These are phyloP conservation scores for Botrytis fabae DNA, from an alignment of 2,329 filamentous ascomycete species.

Conservation along the genomic window DNA sequence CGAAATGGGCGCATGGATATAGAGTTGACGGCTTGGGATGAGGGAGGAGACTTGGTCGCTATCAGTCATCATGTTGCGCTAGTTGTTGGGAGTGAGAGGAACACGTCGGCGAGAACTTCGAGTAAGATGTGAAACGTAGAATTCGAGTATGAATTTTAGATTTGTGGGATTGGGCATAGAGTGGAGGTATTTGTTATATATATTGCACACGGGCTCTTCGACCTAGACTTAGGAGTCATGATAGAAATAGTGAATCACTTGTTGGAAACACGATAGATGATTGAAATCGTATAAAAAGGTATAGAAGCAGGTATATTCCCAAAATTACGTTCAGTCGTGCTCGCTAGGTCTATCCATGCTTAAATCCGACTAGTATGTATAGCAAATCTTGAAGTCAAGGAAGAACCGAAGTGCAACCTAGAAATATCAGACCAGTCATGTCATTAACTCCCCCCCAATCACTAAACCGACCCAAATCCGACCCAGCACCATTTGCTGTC, in stretches of 20 bases:
- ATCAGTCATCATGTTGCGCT: slow-evolving; percentile 68
- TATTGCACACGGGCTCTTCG: neutral
- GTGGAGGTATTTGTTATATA: too few relatives aligned
- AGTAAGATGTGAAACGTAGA: slow-evolving; percentile 26
- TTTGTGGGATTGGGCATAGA: neutral
- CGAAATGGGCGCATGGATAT: slow-evolving; percentile 73
- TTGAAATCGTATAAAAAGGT: neutral
- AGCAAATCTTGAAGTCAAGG: neutral
- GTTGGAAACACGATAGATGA: neutral
- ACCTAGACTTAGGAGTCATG: neutral
- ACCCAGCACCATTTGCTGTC: neutral
- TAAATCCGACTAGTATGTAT: neutral
- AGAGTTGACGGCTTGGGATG: slow-evolving; percentile 68
- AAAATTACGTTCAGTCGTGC: slow-evolving; percentile 3
- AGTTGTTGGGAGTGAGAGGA: slow-evolving; percentile 63
- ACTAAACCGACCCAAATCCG: neutral
- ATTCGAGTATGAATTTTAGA: neutral
- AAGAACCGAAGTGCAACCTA: slow-evolving; percentile 6
- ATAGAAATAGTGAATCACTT: neutral
- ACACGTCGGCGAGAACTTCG: slow-evolving; percentile 44
- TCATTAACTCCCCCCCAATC: neutral
- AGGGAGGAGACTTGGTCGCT: slow-evolving; percentile 63
- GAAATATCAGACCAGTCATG: slow-evolving; percentile 8
- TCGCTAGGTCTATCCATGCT: slow-evolving; percentile 13
- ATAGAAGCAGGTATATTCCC: neutral